phyloP scores from a whole-genome alignment of 148 eudicot species.

The Rhododendron griersonianum region DNA sequence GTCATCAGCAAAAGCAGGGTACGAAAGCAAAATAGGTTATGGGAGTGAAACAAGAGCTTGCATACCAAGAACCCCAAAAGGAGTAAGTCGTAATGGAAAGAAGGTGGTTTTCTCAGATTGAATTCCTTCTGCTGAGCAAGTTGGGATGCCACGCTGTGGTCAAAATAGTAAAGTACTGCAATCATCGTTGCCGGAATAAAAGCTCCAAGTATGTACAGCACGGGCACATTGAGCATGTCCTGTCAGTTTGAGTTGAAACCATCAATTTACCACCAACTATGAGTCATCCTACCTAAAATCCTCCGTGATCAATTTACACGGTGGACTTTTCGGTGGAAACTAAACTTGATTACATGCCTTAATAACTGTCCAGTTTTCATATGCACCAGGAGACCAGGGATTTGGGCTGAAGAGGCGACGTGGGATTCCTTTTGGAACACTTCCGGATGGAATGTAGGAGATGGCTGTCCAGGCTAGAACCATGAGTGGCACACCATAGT shows the following conservation, averaged over 20 bases:
- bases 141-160: constrained; percentile 99
- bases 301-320: background rate
- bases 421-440: constrained; percentile 86
- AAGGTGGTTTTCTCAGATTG: constrained; percentile 88
- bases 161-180: constrained; percentile 97
- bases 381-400: constrained; percentile 99
- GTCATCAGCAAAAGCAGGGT: background rate
- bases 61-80: constrained; percentile 85
- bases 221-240: constrained; percentile 96
- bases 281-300: background rate
- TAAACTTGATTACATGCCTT: constrained; percentile 39
- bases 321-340: background rate
- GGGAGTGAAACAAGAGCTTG: background rate
- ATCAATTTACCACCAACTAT: background rate
- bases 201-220: constrained; percentile 78
- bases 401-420: constrained; percentile 91
- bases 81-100: constrained; percentile 95
- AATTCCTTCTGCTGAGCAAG: constrained; percentile 94
- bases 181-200: constrained; percentile 99
- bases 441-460: constrained; percentile 73
- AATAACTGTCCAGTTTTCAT: constrained; percentile 90
- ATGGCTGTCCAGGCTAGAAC: constrained; percentile 94
- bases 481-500: constrained; percentile 97
- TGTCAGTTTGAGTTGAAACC: constrained; percentile 22
- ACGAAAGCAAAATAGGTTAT: background rate